Evolutionary conservation across 2,329 filamentous ascomycete genomes (phyloP), one percentile per base, ranked within the genome.

Genomic region (Aureobasidium sp.): DNA sequence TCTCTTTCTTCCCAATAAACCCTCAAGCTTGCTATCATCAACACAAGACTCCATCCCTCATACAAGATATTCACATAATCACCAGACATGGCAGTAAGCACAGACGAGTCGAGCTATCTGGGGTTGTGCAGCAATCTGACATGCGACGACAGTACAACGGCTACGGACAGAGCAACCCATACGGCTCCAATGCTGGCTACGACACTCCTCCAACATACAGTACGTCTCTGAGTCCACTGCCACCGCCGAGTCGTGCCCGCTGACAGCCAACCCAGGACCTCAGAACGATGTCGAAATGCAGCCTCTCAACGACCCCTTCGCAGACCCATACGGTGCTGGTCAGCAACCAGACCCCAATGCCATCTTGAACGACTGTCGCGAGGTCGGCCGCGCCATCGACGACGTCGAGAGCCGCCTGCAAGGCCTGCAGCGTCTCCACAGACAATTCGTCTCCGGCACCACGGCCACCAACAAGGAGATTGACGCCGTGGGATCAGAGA

Each of bases 301-400:
- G 41, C 78, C 84, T 11, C 77, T 87, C 58, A 59, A 60, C 40
- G 69, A 74, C 35, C 66, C 59, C 11, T 63, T 60, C 56, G 51
- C 52, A n/a, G 57, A 63, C 35, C 60, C 61, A 8, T 59, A 56
- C 50, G 59, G 30, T 27, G 51, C 37, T 12, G 24, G 17, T 16
- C 59, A 56, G 62, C 57, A 64, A 57, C 35, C 64, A 63, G 81
- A 90, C 68, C 82, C 86, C 38, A 90, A 88, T 66, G 80, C 80
- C 54, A 86, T 95, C 60, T 79, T 96, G 56, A 88, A 94, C 72
- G 85, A 93, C 68, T 93, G 88, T 72, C 80, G 82, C 55, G 83
- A 88, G 40, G 86, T 96, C 66, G 85, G 90, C 67, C 76, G 80
- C 55, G 85, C 84, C 37, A 86, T 96, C 63, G 79, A 86, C 58